Evolutionary conservation across 2,329 filamentous ascomycete species (phyloP).

Genomic region (Ascomycota sp.): DNA sequence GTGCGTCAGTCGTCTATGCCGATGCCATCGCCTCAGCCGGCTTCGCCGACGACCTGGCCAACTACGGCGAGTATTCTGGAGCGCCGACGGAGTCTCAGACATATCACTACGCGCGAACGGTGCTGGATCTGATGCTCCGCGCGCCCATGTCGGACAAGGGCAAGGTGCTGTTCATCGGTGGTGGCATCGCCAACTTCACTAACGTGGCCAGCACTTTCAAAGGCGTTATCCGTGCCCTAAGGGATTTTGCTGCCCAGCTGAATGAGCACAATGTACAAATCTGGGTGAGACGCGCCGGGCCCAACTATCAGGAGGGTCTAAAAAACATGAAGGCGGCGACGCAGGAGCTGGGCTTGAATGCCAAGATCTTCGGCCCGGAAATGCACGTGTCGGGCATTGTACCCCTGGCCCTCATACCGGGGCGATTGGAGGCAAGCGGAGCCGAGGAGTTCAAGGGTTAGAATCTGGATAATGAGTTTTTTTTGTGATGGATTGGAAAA

Average conservation of each 20-base stretch:
- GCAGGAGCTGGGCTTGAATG: conserved; percentile 64
- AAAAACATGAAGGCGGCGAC: conserved; percentile 99
- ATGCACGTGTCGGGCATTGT: conserved; percentile 98
- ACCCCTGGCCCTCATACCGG: conserved; percentile 58
- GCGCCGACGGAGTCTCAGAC: conserved; percentile 97
- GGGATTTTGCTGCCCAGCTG: conserved; percentile 67
- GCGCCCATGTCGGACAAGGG: conserved; percentile 66
- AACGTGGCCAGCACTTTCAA: conserved; percentile 99
- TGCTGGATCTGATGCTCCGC: conserved; percentile 91
- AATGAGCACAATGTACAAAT: conserved; percentile 95
- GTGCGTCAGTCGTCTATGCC: conserved; percentile 96
- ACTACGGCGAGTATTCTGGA: conserved; percentile 99
- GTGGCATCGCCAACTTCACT: conserved; percentile 99
- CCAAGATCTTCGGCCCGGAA: conserved; percentile 45
- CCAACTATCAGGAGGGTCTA: conserved; percentile 98
- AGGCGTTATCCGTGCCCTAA: conserved; percentile 89
- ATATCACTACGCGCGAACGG: conserved; percentile 94
- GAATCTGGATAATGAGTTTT: too few relatives aligned
- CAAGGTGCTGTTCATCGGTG: conserved; percentile 98
- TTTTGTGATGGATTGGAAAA: too few relatives aligned
- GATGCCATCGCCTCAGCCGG: conserved; percentile 94
- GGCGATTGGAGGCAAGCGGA: conserved; percentile 38
- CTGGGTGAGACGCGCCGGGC: conserved; percentile 71
- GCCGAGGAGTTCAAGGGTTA: conserved; percentile 38
- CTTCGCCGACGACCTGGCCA: conserved; percentile 88